These are phyloP conservation scores for Vicia sativa DNA, from an alignment of 306 rosid genomes.

Conservation along the genomic window DNA sequence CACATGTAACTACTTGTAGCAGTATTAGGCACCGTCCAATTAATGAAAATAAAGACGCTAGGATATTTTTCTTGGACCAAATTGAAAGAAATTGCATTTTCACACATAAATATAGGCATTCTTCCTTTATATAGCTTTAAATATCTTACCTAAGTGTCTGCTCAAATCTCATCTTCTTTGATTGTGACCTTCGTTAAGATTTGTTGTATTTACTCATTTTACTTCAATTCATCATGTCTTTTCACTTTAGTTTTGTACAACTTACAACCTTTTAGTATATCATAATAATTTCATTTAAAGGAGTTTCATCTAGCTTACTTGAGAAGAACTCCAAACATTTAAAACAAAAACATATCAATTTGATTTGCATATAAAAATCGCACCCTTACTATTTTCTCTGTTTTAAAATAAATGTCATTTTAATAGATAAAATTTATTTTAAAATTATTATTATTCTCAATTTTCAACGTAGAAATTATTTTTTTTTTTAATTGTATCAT, in stretches of 20 bases:
- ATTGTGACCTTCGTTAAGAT: conserved; percentile 20
- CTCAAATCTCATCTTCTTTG: conserved; percentile 31
- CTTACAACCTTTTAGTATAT: background rate
- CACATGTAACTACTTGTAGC: conserved; percentile 9
- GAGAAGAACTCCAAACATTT: no score
- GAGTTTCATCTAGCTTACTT: no score
- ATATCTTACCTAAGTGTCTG: conserved; percentile 47
- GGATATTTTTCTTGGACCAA: conserved; percentile 32
- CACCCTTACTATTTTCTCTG: no score
- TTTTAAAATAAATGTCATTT: no score
- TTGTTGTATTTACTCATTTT: conserved; percentile 1
- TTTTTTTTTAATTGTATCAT: no score
- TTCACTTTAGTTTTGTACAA: background rate
- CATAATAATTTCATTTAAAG: background rate
- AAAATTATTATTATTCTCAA: no score
- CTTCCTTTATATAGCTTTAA: conserved; percentile 39
- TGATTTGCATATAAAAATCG: no score
- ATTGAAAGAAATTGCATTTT: conserved; percentile 38
- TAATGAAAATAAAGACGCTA: conserved; percentile 43
- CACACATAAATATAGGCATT: conserved; percentile 26
- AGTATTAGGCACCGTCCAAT: conserved; percentile 68
- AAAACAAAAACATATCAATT: no score
- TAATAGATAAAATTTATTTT: no score
- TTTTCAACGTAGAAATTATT: no score
- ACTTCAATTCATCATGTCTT: background rate